Conservation (phyloP, 192 early-diverging fungal genomes). For the Mortierella hygrophila region DNA sequence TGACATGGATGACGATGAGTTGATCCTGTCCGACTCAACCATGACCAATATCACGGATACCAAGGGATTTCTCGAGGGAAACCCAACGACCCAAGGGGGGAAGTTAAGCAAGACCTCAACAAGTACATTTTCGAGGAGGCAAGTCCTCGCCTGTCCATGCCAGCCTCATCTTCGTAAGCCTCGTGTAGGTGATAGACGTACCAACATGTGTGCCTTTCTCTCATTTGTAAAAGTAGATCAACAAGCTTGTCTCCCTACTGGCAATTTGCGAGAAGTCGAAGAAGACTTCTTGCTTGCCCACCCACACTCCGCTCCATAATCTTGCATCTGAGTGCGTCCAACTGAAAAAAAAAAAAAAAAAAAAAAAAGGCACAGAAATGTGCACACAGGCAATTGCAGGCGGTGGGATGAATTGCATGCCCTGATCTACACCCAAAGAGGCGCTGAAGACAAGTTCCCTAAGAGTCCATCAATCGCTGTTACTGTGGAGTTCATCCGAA, state of each 20-base stretch:
- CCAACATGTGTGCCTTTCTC: not conserved
- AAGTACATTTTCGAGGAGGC: constrained; percentile 69
- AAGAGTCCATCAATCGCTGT: no score
- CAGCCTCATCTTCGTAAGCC: not conserved
- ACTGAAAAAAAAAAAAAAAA: not conserved
- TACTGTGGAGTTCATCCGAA: no score
- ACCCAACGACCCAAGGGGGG: constrained; percentile 64
- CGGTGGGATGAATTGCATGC: no score
- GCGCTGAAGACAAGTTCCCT: no score
- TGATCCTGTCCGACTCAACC: constrained; percentile 71
- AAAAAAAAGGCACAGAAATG: no score
- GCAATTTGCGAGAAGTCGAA: constrained; percentile 86
- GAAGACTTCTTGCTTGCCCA: constrained; percentile 72
- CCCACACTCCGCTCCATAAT: constrained; percentile 61
- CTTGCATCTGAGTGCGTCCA: no score
- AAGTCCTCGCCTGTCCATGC: not conserved
- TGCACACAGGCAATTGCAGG: no score
- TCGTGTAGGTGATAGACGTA: no score
- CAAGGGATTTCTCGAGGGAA: constrained; percentile 65
- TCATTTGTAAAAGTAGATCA: constrained; percentile 70
- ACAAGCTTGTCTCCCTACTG: constrained; percentile 74
- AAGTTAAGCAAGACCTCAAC: constrained; percentile 57
- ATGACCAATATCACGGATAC: constrained; percentile 78
- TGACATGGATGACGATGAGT: no score
- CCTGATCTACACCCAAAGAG: no score